Conservation (phyloP, 2,329 filamentous ascomycete genomes). For the Knoxdaviesia proteae region DNA sequence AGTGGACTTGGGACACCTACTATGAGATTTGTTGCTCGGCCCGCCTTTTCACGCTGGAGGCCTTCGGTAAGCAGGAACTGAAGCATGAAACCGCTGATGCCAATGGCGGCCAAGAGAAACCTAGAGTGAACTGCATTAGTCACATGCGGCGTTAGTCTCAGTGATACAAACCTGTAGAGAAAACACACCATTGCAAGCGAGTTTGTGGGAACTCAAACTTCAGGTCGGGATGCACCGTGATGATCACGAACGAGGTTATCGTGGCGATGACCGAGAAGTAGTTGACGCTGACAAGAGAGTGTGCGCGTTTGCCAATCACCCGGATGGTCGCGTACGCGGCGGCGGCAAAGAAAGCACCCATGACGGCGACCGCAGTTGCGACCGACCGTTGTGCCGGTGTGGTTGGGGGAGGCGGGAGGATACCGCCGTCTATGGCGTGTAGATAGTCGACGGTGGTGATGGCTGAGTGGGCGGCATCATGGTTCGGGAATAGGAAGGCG, state of each 20-base stretch:
- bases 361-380: constrained; percentile 42
- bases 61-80: constrained; percentile 61
- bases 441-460: constrained; percentile 5
- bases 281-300: constrained; percentile 57
- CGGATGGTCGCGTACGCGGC: constrained; percentile 53
- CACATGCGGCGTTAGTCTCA: constrained; percentile 2
- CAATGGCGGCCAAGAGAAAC: constrained; percentile 38
- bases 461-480: constrained; percentile 3
- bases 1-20: constrained; percentile 5
- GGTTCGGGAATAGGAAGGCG: constrained; percentile 27
- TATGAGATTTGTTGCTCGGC: constrained; percentile 12
- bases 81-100: constrained; percentile 53
- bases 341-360: constrained; percentile 50
- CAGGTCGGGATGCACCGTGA: constrained; percentile 24
- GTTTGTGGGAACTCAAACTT: constrained; percentile 15
- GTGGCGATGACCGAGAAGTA: constrained; percentile 54
- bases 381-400: constrained; percentile 40
- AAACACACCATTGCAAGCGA: constrained; percentile 9
- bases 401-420: constrained; percentile 12
- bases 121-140: constrained; percentile 21
- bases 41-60: constrained; percentile 42
- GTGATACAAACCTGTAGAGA: background rate
- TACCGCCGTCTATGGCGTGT: constrained; percentile 7
- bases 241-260: constrained; percentile 38
- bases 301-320: constrained; percentile 52